Conservation (phyloP, 495 filamentous ascomycete genomes). For the Hapsidospora chrysogenum region DNA sequence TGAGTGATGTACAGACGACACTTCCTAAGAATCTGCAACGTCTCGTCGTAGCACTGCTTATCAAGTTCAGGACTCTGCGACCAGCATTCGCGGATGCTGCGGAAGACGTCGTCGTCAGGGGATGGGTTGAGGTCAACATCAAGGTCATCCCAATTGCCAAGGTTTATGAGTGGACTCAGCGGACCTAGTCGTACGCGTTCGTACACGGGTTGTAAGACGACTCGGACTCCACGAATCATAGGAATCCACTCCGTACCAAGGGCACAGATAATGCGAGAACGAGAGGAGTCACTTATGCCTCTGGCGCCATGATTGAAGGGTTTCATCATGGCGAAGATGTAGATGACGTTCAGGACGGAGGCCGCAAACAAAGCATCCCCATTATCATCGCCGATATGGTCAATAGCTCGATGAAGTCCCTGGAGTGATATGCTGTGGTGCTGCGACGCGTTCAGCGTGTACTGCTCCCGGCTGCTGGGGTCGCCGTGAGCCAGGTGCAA, state of each 20-base stretch:
- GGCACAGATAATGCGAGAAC: not conserved
- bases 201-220: not conserved
- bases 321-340: not conserved
- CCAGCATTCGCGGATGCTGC: not conserved
- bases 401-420: not conserved
- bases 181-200: not conserved
- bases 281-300: not conserved
- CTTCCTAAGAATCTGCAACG: not conserved
- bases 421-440: not conserved
- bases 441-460: not conserved
- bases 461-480: not conserved
- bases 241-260: not conserved
- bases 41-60: not conserved
- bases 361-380: not conserved
- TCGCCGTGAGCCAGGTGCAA: slow-evolving; percentile 1
- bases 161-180: not conserved
- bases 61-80: not conserved
- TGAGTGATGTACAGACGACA: not conserved
- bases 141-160: not conserved
- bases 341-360: not conserved
- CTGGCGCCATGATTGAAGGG: no score
- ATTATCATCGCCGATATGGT: not conserved
- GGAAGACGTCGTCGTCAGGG: not conserved
- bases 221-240: not conserved
- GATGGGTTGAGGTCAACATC: not conserved